phyloP scores from a whole-genome alignment of 495 filamentous ascomycete species.

The Penicillium cinerascens region DNA sequence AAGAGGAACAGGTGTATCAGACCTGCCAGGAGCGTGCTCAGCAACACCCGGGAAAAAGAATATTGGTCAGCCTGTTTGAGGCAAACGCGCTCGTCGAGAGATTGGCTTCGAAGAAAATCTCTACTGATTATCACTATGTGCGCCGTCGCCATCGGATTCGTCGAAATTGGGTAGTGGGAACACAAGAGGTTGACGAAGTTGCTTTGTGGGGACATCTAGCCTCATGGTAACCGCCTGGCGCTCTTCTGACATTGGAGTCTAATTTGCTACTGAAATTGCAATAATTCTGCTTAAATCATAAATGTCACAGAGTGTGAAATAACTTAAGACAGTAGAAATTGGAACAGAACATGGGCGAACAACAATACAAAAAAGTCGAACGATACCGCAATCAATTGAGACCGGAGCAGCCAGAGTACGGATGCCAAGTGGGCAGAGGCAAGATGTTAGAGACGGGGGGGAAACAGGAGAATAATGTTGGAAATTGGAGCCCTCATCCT shows the following conservation, averaged over 20 bases:
- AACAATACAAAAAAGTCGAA: too few relatives aligned
- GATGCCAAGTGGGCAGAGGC: too few relatives aligned
- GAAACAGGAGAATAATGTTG: too few relatives aligned
- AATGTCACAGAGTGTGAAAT: too few relatives aligned
- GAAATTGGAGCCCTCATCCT: too few relatives aligned
- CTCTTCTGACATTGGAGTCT: too few relatives aligned
- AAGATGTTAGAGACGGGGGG: too few relatives aligned
- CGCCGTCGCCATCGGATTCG: not conserved
- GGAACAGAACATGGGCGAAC: too few relatives aligned
- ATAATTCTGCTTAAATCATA: not conserved
- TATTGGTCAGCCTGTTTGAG: conserved; percentile 63
- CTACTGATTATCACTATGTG: not conserved
- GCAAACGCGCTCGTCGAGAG: conserved; percentile 71
- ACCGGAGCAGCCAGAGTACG: too few relatives aligned
- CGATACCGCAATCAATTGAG: too few relatives aligned
- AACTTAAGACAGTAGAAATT: too few relatives aligned
- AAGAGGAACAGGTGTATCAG: conserved; percentile 16
- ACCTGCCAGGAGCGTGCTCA: conserved; percentile 19
- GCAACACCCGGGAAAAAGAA: conserved; percentile 41
- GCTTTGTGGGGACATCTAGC: conserved; percentile 6
- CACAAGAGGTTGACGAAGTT: conserved; percentile 8
- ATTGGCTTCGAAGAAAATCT: conserved; percentile 35
- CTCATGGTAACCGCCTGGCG: not conserved
- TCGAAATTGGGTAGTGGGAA: not conserved
- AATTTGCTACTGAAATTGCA: too few relatives aligned